Percentiles rank a stretch among this genome's conserved stretches.
These are phyloP conservation scores for Coelastrella sp. DNA, from an alignment of 139 green algal species.

Conservation along the genomic window DNA sequence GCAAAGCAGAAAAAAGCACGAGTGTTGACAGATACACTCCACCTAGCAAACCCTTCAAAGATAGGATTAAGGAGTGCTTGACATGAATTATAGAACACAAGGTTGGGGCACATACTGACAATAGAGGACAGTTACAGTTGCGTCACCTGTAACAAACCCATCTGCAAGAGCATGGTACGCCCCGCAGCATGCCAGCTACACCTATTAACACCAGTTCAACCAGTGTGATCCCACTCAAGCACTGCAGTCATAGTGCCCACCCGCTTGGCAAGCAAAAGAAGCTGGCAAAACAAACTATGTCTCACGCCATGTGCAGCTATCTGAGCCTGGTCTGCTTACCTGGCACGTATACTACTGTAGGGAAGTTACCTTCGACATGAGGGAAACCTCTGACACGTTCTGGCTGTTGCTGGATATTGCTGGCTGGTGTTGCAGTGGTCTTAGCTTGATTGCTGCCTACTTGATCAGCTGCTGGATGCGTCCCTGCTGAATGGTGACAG, in stretches of 20 bases:
- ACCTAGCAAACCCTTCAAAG: background rate
- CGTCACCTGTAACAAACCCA: too few species aligned
- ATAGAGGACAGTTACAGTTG: too few species aligned
- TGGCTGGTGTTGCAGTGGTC: background rate
- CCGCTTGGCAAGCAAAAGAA: background rate
- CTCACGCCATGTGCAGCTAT: background rate
- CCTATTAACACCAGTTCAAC: too few species aligned
- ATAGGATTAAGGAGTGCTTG: too few species aligned
- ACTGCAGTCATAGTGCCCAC: too few species aligned
- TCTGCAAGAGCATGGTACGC: too few species aligned
- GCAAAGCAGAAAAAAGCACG: background rate
- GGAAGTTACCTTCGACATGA: background rate
- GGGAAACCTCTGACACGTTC: background rate
- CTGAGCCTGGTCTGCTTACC: background rate
- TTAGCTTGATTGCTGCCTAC: background rate
- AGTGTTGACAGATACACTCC: background rate
- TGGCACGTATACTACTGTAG: background rate
- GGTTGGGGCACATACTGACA: too few species aligned
- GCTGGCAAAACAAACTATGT: background rate
- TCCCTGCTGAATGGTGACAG: too few species aligned
- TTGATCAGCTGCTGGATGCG: background rate
- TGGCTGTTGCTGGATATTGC: background rate
- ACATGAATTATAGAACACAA: too few species aligned
- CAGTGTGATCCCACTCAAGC: too few species aligned
- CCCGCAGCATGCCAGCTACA: too few species aligned